Conservation (phyloP, 164 flowering plant species). For the Vitis amurensis region DNA sequence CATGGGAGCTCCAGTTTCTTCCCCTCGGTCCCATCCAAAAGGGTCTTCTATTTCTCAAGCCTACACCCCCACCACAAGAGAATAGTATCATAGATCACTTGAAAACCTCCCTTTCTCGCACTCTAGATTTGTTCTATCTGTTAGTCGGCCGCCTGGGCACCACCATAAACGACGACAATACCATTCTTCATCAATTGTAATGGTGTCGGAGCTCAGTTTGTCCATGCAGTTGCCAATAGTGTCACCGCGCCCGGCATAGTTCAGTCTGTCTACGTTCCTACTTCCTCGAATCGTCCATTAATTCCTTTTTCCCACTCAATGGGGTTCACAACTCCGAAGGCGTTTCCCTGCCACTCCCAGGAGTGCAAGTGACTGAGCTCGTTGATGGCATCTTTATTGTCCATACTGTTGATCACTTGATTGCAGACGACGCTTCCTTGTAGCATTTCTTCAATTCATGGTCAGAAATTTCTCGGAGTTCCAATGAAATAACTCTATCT, state of each 20-base stretch:
- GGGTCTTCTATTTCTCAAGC: slow-evolving; percentile 46
- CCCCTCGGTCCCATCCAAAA: slow-evolving; percentile 28
- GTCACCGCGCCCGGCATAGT: slow-evolving; percentile 36
- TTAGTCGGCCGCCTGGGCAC: slow-evolving; percentile 43
- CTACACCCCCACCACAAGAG: slow-evolving; percentile 2
- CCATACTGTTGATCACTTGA: slow-evolving; percentile 32
- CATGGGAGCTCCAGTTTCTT: slow-evolving; percentile 48
- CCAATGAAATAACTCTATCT: slow-evolving; percentile 6
- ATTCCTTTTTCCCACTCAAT: slow-evolving; percentile 32
- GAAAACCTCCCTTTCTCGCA: slow-evolving; percentile 32
- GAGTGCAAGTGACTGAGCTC: slow-evolving; percentile 49
- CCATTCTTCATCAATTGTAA: slow-evolving; percentile 35
- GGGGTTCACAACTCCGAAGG: slow-evolving; percentile 29
- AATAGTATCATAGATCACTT: slow-evolving; percentile 11
- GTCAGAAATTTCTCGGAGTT: too few relatives aligned
- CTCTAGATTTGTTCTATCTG: slow-evolving; percentile 31
- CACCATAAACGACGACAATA: slow-evolving; percentile 11
- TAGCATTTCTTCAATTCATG: slow-evolving; percentile 52
- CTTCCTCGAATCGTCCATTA: slow-evolving; percentile 19
- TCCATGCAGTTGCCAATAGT: slow-evolving; percentile 35
- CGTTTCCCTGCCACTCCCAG: slow-evolving; percentile 23
- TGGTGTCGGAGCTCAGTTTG: slow-evolving; percentile 41
- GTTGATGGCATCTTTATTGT: slow-evolving; percentile 44
- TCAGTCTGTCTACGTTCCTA: slow-evolving; percentile 17
- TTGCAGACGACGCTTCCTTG: slow-evolving; percentile 37